These are phyloP conservation scores for Rosa chinensis DNA, from an alignment of 306 rosid genomes.

Conservation along the genomic window DNA sequence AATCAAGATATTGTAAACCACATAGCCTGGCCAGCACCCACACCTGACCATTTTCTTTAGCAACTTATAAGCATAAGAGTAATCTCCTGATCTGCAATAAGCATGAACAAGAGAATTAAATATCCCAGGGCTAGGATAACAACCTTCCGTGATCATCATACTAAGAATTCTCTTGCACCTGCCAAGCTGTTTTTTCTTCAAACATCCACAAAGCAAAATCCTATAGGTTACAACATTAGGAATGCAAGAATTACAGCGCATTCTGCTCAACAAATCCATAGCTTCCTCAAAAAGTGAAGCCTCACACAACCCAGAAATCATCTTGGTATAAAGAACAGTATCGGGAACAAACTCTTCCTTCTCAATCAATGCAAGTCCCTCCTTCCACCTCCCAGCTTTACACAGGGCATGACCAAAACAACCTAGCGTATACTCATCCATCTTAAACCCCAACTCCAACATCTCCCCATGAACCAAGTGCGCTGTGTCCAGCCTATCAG, in stretches of 20 bases:
- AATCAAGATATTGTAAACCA: conserved; percentile 69
- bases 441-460: conserved; percentile 54
- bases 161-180: conserved; percentile 81
- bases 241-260: conserved; percentile 73
- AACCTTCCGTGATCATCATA: conserved; percentile 83
- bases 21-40: conserved; percentile 68
- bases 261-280: conserved; percentile 58
- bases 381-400: conserved; percentile 61
- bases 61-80: conserved; percentile 71
- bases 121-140: conserved; percentile 71
- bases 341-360: conserved; percentile 57
- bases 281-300: conserved; percentile 85
- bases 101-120: conserved; percentile 79
- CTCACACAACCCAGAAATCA: conserved; percentile 79
- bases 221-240: conserved; percentile 68
- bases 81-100: conserved; percentile 62
- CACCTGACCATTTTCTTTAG: conserved; percentile 64
- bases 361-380: conserved; percentile 57
- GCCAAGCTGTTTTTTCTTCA: conserved; percentile 67
- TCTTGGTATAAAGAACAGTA: conserved; percentile 63
- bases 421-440: conserved; percentile 64
- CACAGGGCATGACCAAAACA: conserved; percentile 64
- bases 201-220: conserved; percentile 72
- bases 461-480: conserved; percentile 73
- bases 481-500: conserved; percentile 65